Evolutionary conservation across 306 rosid genomes (phyloP), one percentile per base, ranked within the genome.

Genomic region (Ormosia emarginata): DNA sequence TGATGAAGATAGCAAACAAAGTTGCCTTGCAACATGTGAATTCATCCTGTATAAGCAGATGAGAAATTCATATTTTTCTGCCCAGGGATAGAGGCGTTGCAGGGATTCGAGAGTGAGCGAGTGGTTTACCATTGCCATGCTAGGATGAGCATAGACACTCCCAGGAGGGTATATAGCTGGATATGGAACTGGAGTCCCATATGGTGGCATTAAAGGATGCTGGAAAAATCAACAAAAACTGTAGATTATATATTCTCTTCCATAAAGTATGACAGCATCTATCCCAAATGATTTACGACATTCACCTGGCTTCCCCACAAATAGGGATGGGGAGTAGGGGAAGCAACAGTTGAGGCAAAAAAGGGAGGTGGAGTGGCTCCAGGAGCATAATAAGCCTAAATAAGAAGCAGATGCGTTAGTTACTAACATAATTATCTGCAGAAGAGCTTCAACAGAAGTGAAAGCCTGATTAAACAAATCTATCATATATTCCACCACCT

Each of bases 141-240:
- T 88, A 67, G 99, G 98, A 86, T 96, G 99, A 86, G 92, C 97
- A 88, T 92, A 96, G 71, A 93, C 89, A 83, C 90, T 89, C 37
- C 95, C 99, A 0, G 97, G 96, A 86, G 99, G 98, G 87, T 93
- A 96, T 6, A 96, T 55, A 78, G 99, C 97, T 63, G 94, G 93
- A 81, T 93, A 96, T 1, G 97, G 99, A 68, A 96, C 95, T 8
- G 98, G 99, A 32, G 98, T 91, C 68, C 99, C 99, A 81, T 96
- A 96, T 7, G 97, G 98, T 0, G 97, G 91, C 77, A 96, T 96
- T 77, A 96, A 71, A 74, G 89, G 98, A 84, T 93, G 98, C 99
- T 96, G 97, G 58, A 88, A 88, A 7, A 79, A 64, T 2, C 41
- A 74, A 63, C 56, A 55, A 59, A 59, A 34, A 74, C 59, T 15